Percentiles rank a stretch among this genome's conserved stretches.
Conservation (phyloP, 2,329 filamentous ascomycete species). For the Chaetomium strumarium region DNA sequence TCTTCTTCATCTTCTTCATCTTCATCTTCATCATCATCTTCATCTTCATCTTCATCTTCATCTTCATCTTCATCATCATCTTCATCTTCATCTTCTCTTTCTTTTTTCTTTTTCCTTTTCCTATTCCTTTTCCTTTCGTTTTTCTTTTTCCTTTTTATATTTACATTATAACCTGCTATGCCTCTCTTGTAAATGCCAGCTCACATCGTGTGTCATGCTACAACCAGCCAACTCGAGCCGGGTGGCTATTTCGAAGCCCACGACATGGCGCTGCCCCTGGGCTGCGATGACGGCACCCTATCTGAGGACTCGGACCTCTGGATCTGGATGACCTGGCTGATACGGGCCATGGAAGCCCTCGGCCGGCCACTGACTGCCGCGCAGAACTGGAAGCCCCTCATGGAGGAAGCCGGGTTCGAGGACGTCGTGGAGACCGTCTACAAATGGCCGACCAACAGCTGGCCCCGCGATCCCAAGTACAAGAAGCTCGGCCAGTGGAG, state of each 20-base stretch:
- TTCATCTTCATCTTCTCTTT: no score
- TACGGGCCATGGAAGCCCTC: slow-evolving; percentile 7
- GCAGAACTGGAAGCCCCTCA: slow-evolving; percentile 14
- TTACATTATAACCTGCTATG: no score
- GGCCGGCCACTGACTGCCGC: slow-evolving; percentile 10
- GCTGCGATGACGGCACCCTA: slow-evolving; percentile 20
- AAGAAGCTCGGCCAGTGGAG: slow-evolving; percentile 26
- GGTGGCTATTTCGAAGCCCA: slow-evolving; percentile 21
- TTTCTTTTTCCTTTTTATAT: no score
- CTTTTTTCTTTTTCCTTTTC: no score
- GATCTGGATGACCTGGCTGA: slow-evolving; percentile 2
- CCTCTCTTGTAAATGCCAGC: no score
- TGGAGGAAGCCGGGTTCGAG: slow-evolving; percentile 25
- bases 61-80: no score
- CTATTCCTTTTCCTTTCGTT: no score
- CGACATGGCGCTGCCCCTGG: slow-evolving; percentile 14
- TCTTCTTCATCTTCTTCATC: no score
- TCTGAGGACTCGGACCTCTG: slow-evolving; percentile 8
- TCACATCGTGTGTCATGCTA: no score
- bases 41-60: no score
- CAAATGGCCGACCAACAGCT: slow-evolving; percentile 28
- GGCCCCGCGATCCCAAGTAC: slow-evolving; percentile 25
- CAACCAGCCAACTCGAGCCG: slow-evolving; percentile 15
- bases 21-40: no score
- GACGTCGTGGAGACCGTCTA: slow-evolving; percentile 24